A percentile compares a stretch with the other conserved stretches of the same genome.
Evolutionary conservation across 192 early-diverging fungal genomes (phyloP).

Genomic region (Coemansia sp.): DNA sequence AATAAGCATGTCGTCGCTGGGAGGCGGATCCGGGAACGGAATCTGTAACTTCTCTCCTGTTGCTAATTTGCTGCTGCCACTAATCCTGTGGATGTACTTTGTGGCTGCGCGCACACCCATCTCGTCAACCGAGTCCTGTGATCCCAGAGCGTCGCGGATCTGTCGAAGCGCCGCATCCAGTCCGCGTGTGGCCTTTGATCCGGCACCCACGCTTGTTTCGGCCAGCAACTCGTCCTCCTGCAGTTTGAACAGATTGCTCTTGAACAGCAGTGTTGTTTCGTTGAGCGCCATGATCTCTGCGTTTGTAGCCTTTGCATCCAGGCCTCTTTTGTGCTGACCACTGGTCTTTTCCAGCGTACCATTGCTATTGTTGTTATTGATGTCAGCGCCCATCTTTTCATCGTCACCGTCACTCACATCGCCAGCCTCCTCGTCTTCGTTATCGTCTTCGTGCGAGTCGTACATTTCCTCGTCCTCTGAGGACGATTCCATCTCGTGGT

Average conservation of each 20-base stretch:
- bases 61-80: slow-evolving; percentile 44
- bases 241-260: slow-evolving; percentile 90
- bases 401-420: background rate
- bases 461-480: slow-evolving; percentile 52
- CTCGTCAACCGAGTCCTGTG: slow-evolving; percentile 10
- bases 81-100: slow-evolving; percentile 51
- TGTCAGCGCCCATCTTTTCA: background rate
- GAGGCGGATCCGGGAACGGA: slow-evolving; percentile 77
- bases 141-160: slow-evolving; percentile 32
- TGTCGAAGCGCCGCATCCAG: slow-evolving; percentile 59
- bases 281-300: slow-evolving; percentile 84
- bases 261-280: slow-evolving; percentile 81
- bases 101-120: slow-evolving; percentile 31
- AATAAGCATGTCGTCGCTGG: slow-evolving; percentile 69
- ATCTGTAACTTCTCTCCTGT: slow-evolving; percentile 32
- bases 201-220: slow-evolving; percentile 19
- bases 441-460: slow-evolving; percentile 4
- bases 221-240: slow-evolving; percentile 61
- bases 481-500: slow-evolving; percentile 27
- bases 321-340: slow-evolving; percentile 7
- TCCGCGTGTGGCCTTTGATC: slow-evolving; percentile 27
- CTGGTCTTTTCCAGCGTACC: slow-evolving; percentile 23
- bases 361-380: slow-evolving; percentile 3
- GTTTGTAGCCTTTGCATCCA: slow-evolving; percentile 56
- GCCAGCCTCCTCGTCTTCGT: slow-evolving; percentile 25